phyloP scores from a whole-genome alignment of 305 asterid genomes.

The Fraxinus xanthoxyloides region DNA sequence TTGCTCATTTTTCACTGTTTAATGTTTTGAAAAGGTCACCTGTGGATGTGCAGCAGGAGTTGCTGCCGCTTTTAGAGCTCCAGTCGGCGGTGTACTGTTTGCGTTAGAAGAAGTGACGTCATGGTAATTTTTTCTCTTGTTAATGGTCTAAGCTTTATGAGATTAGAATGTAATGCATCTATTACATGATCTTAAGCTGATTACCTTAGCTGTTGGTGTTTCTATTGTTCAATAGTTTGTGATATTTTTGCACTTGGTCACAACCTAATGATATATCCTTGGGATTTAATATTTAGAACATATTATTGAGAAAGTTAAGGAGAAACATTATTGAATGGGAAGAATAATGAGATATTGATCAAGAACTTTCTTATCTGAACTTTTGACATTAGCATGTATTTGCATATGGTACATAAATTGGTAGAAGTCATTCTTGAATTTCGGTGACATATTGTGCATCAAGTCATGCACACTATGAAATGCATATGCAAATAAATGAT shows the following conservation, averaged over 20 bases:
- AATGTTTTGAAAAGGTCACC: conserved; percentile 80
- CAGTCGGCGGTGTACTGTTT: conserved; percentile 97
- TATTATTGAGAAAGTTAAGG: not conserved
- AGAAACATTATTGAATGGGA: not conserved
- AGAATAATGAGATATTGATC: conserved; percentile 1
- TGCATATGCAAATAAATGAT: not conserved
- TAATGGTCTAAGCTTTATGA: conserved; percentile 8
- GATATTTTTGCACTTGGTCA: not conserved
- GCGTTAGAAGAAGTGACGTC: conserved; percentile 98
- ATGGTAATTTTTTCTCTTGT: conserved; percentile 51
- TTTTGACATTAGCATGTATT: not conserved
- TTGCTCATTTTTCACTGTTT: conserved; percentile 46
- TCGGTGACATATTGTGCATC: not conserved
- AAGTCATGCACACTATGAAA: not conserved
- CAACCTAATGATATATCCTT: conserved; percentile 1
- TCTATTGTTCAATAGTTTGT: conserved; percentile 3
- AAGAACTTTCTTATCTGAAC: not conserved
- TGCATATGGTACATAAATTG: conserved; percentile 3
- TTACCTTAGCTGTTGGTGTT: not conserved
- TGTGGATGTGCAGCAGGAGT: conserved; percentile 99
- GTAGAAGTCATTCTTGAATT: not conserved
- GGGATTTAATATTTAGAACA: not conserved
- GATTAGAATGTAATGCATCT: not conserved
- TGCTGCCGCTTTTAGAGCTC: conserved; percentile 99
- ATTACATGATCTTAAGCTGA: conserved; percentile 7